Evolutionary conservation across 345 rosid genomes (phyloP).

Genomic region (Chamaenerion angustifolium): DNA sequence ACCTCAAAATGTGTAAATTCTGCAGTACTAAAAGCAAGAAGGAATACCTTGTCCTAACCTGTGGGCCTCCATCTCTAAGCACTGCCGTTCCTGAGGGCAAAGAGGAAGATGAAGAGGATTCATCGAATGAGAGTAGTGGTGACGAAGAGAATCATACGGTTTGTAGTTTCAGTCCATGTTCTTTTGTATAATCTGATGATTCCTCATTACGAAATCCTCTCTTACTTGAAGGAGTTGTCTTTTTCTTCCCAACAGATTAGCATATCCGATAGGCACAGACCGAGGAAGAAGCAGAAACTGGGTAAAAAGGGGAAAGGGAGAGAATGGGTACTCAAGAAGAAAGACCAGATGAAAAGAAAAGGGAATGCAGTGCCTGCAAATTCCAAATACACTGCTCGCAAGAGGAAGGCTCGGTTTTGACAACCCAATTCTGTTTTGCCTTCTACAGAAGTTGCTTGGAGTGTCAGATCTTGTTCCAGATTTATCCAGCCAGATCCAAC

Average conservation of each 20-base stretch:
- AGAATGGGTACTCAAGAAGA: conserved; percentile 76
- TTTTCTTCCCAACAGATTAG: conserved; percentile 27
- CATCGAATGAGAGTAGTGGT: conserved; percentile 50
- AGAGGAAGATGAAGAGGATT: conserved; percentile 36
- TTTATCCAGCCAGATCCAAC: no score
- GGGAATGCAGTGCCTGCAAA: conserved; percentile 67
- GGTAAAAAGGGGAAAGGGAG: conserved; percentile 57
- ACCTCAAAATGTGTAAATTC: conserved; percentile 3
- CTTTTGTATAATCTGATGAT: background rate
- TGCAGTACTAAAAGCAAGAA: conserved; percentile 68
- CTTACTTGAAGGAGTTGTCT: background rate
- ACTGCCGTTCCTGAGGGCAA: conserved; percentile 35
- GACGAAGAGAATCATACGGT: conserved; percentile 59
- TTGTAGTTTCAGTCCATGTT: conserved; percentile 9
- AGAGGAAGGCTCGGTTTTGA: conserved; percentile 70
- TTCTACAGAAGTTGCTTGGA: background rate
- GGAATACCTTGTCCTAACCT: conserved; percentile 74
- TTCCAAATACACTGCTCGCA: conserved; percentile 67
- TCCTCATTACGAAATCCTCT: background rate
- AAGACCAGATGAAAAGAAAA: conserved; percentile 71
- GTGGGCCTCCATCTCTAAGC: conserved; percentile 51
- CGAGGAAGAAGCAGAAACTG: conserved; percentile 61
- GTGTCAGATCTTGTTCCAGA: no score
- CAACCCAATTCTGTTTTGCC: background rate
- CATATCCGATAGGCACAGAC: conserved; percentile 61